A percentile compares a stretch with the other conserved stretches of the same genome.
Evolutionary conservation across 345 rosid species (phyloP).

Genomic region (Eucalyptus tenuipes): DNA sequence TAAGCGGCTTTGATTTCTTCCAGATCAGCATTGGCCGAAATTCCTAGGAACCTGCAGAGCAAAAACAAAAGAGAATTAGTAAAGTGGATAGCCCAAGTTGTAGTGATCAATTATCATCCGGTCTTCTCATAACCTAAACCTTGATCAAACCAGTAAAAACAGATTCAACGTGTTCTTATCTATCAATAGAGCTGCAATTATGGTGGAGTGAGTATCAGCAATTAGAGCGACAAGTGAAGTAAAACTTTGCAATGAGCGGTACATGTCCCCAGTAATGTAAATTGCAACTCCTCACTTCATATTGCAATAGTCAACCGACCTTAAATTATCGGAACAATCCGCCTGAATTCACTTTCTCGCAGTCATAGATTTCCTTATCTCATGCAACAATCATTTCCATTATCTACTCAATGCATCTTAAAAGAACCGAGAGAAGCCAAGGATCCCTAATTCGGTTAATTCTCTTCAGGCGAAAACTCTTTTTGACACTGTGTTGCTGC

Average conservation of each 20-base stretch:
- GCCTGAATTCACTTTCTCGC: not conserved
- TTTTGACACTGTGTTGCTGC: not conserved
- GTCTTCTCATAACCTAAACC: not conserved
- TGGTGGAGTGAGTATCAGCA: not conserved
- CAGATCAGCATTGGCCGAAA: constrained; percentile 54
- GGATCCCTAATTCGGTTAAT: not conserved
- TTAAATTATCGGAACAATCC: not conserved
- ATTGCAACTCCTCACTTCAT: not conserved
- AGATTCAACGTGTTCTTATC: not conserved
- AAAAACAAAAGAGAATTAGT: not conserved
- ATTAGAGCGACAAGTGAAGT: not conserved
- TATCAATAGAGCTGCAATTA: not conserved
- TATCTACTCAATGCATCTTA: not conserved
- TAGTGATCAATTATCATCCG: not conserved
- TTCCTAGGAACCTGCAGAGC: constrained; percentile 58
- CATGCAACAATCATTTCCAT: not conserved
- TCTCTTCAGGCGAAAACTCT: not conserved
- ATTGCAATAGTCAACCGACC: not conserved
- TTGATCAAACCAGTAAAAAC: not conserved
- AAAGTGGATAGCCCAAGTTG: not conserved
- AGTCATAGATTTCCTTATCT: not conserved
- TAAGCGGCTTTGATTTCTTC: constrained; percentile 89
- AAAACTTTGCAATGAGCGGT: not conserved
- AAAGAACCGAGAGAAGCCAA: not conserved
- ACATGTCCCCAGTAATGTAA: not conserved